A percentile compares a stretch with the other conserved stretches of the same genome.
Evolutionary conservation across 202 grass and related monocot genomes (phyloP).

Genomic region (Eragrostis tef): DNA sequence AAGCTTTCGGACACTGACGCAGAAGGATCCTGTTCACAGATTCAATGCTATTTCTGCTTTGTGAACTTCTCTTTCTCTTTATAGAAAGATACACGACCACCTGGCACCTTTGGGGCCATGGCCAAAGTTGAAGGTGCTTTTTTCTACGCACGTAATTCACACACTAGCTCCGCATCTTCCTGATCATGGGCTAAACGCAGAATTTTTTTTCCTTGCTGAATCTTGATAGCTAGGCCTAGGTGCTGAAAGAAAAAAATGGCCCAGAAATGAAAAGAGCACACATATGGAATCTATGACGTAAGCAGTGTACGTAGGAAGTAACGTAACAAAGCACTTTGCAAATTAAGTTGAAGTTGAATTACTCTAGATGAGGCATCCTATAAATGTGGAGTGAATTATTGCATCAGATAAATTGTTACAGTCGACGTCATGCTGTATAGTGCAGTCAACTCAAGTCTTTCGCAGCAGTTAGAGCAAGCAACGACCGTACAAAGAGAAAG

Average conservation of each 20-base stretch:
- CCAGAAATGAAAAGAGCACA: not conserved
- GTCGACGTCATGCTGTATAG: not conserved
- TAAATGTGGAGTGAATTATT: constrained; percentile 7
- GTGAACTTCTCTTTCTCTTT: constrained; percentile 43
- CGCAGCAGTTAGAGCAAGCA: not conserved
- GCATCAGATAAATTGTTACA: not conserved
- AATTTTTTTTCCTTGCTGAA: not conserved
- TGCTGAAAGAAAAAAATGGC: not conserved
- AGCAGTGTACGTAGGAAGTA: not conserved
- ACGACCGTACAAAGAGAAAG: not conserved
- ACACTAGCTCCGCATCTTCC: not conserved
- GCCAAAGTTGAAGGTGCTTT: constrained; percentile 29
- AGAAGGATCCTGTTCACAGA: constrained; percentile 14
- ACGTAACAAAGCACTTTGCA: constrained; percentile 11
- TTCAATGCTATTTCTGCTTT: constrained; percentile 29
- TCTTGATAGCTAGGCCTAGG: not conserved
- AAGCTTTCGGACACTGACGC: constrained; percentile 5
- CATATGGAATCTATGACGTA: not conserved
- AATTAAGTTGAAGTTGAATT: not conserved
- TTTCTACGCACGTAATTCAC: not conserved
- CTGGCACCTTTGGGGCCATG: constrained; percentile 31
- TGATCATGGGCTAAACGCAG: not conserved
- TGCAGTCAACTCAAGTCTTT: constrained; percentile 19
- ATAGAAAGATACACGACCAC: constrained; percentile 43
- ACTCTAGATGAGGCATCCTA: not conserved